A percentile compares a stretch with the other conserved stretches of the same genome.
Evolutionary conservation across 108 stramenopile genomes (phyloP).

Genomic region (Epipyxis sp.): DNA sequence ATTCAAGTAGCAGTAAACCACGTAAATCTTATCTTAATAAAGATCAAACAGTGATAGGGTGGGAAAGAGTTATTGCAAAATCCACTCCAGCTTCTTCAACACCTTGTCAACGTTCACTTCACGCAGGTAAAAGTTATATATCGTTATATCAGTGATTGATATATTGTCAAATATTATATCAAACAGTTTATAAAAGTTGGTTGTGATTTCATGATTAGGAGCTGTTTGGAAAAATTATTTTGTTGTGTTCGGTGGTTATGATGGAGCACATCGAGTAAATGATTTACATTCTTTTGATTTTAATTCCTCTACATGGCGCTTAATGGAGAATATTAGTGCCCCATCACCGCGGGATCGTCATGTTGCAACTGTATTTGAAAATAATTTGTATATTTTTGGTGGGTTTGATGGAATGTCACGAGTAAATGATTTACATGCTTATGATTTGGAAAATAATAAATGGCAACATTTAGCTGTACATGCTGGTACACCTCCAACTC

Average conservation of each 20-base stretch:
- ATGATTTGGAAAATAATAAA: slow-evolving; percentile 68
- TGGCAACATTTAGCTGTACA: slow-evolving; percentile 72
- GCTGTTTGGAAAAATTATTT: slow-evolving; percentile 27
- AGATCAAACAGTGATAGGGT: no score
- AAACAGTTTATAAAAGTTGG: no score
- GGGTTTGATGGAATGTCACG: slow-evolving; percentile 74
- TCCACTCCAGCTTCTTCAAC: not conserved
- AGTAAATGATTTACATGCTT: slow-evolving; percentile 69
- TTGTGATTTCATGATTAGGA: no score
- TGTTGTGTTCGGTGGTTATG: slow-evolving; percentile 60
- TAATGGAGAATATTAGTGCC: slow-evolving; percentile 54
- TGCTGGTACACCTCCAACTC: slow-evolving; percentile 60
- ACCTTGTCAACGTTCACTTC: slow-evolving; percentile 35
- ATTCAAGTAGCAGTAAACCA: no score
- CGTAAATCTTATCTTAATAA: no score
- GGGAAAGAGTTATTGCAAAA: no score
- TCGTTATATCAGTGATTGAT: no score
- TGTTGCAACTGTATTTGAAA: slow-evolving; percentile 75
- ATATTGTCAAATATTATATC: no score
- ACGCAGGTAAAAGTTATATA: no score
- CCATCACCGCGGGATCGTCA: slow-evolving; percentile 91
- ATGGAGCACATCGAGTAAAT: slow-evolving; percentile 75
- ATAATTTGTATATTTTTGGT: slow-evolving; percentile 80
- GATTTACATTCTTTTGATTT: slow-evolving; percentile 89
- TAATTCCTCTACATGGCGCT: slow-evolving; percentile 67